Base-by-base conservation (phyloP, 352 stramenopile species). In the Phytophthora multivora region DNA sequence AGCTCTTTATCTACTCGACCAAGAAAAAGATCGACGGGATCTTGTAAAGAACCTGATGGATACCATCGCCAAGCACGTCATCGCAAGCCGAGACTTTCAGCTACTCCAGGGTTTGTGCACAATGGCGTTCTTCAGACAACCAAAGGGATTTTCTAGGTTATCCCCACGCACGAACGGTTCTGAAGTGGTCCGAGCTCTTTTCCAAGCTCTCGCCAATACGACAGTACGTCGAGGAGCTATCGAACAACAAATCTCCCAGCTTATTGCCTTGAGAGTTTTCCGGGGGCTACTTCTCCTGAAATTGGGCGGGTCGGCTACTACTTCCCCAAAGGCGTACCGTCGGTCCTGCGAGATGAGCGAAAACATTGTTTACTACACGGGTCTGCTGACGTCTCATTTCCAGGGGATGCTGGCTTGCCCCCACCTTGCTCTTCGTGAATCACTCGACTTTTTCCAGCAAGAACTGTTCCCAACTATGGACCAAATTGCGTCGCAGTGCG, bases 251-350 rank as follows among this genome's bases (percentile, higher is more conserved):
- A 66, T 86, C 19, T 79, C 79, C 1, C 85, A 91, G 41, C 53
- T 90, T 28, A 81, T 91, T 50, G 69, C 80, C 4, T 69, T 94
- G 19, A 77, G 84, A 47, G 66, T 75, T 0, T 92, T 92, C 39
- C 69, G 78, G 31, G 61, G 75, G 15, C 41, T 90, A 15, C 42
- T 92, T 18, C 36, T 75, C 6, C 38, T 86, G 4, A 78, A 80
- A 30, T 73, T 83, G 13, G 60, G 54, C 23, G 77, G 38, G 0
- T 61, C 66, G 3, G 74, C 42, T 39, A 59, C 56, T 19, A 71
- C 50, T 31, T 75, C 67, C 7, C 62, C 63, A 0, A 71, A 71
- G 48, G 51, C 46, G 7, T 63, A 75, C 71, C 61, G 49, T 26
- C 51, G 66, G 11, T 71, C 65, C n/a, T 66, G 51, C 15, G 65